Conservation (phyloP, 345 rosid species). For the Boechera retrofracta region DNA sequence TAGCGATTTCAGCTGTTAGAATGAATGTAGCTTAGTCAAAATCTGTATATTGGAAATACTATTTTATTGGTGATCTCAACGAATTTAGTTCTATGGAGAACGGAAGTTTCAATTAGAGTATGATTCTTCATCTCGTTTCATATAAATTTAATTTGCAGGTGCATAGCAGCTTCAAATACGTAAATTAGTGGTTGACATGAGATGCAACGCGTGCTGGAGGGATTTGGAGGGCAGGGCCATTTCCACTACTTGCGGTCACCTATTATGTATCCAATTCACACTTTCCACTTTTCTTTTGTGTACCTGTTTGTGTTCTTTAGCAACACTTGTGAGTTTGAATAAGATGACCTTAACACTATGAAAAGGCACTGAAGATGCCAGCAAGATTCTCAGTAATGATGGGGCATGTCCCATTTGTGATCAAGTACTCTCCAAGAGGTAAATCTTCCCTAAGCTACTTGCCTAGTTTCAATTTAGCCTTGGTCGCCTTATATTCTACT, state of each 20-base stretch:
- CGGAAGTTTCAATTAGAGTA: not conserved
- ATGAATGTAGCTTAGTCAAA: not conserved
- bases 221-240: conserved; percentile 93
- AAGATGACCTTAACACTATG: conserved; percentile 53
- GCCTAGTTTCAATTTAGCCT: conserved; percentile 6
- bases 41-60: not conserved
- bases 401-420: conserved; percentile 94
- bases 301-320: conserved; percentile 17
- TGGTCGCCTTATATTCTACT: conserved; percentile 22
- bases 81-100: conserved; percentile 7
- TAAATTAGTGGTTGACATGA: conserved; percentile 61
- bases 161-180: conserved; percentile 34
- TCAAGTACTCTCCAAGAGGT: conserved; percentile 98
- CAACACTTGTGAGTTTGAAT: conserved; percentile 25
- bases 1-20: not conserved
- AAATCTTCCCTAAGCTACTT: conserved; percentile 1
- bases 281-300: not conserved
- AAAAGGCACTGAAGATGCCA: conserved; percentile 89
- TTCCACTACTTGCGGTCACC: conserved; percentile 89
- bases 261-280: conserved; percentile 71
- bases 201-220: conserved; percentile 97
- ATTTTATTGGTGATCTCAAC: conserved; percentile 15
- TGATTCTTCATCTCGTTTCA: conserved; percentile 16
- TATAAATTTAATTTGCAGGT: conserved; percentile 10
- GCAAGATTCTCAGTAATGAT: conserved; percentile 86